These are phyloP conservation scores for Thraustotheca clavata DNA, from an alignment of 352 stramenopile species.

Conservation along the genomic window DNA sequence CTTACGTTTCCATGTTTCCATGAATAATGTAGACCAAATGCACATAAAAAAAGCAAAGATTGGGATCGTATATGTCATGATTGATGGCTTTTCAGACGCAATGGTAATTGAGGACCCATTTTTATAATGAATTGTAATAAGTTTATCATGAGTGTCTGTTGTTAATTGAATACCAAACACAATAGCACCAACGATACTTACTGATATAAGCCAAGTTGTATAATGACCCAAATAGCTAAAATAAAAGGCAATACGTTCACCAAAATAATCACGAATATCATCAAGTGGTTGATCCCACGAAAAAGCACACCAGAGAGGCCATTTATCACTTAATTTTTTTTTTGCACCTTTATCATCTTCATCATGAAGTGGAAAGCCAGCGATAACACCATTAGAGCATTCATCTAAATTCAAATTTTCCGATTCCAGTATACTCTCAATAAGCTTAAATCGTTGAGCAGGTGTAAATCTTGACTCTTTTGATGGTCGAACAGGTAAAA, in stretches of 20 bases:
- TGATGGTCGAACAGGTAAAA: conserved; percentile 35
- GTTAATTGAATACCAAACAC: conserved; percentile 49
- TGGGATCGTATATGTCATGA: conserved; percentile 70
- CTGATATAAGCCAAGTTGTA: conserved; percentile 92
- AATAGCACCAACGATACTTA: conserved; percentile 84
- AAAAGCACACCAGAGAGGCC: conserved; percentile 57
- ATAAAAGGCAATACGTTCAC: conserved; percentile 94
- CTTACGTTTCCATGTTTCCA: conserved; percentile 87
- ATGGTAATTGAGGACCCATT: background rate
- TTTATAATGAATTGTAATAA: conserved; percentile 52
- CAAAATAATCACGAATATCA: conserved; percentile 77
- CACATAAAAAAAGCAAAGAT: conserved; percentile 84
- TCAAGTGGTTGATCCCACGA: conserved; percentile 77
- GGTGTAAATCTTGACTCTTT: conserved; percentile 55
- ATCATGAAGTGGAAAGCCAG: conserved; percentile 72
- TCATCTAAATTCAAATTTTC: conserved; percentile 58
- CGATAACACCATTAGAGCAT: conserved; percentile 65
- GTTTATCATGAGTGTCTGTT: conserved; percentile 29
- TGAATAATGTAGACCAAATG: conserved; percentile 85
- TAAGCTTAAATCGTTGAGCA: conserved; percentile 68
- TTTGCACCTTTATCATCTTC: conserved; percentile 49
- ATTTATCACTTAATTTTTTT: conserved; percentile 50
- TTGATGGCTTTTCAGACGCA: conserved; percentile 13
- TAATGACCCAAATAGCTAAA: conserved; percentile 96
- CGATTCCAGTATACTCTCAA: conserved; percentile 80